phyloP scores from a whole-genome alignment of 352 stramenopile species.

The Globisporangium alternatum region DNA sequence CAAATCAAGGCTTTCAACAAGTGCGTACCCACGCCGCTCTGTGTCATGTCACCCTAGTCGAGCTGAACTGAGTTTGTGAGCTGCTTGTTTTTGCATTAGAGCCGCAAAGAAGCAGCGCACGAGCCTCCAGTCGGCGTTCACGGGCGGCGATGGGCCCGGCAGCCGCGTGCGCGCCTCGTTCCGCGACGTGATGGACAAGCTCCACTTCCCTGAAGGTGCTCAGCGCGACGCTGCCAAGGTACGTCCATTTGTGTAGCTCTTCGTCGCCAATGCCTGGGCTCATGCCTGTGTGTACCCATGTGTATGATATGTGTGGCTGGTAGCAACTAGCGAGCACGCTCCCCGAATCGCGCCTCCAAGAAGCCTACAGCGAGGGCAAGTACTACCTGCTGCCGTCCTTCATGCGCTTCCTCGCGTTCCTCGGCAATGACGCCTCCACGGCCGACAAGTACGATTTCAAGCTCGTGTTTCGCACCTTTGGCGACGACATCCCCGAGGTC shows the following conservation, averaged over 20 bases:
- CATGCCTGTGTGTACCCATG: neutral
- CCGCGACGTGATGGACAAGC: constrained; percentile 65
- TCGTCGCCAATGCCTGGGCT: neutral
- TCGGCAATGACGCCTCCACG: constrained; percentile 24
- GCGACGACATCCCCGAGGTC: constrained; percentile 74
- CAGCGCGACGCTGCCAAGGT: constrained; percentile 51
- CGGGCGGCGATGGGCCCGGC: constrained; percentile 42
- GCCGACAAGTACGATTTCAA: constrained; percentile 38
- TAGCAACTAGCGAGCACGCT: constrained; percentile 35
- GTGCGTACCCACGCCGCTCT: constrained; percentile 6
- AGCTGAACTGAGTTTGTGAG: neutral
- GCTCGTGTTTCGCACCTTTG: constrained; percentile 81
- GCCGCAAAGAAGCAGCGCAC: constrained; percentile 77
- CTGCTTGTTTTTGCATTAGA: constrained; percentile 11
- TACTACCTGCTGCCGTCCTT: constrained; percentile 87
- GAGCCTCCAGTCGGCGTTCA: constrained; percentile 75
- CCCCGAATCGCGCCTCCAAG: constrained; percentile 50
- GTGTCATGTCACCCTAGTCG: neutral
- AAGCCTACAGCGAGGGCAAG: constrained; percentile 64
- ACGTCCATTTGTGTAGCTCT: neutral
- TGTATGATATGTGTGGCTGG: neutral
- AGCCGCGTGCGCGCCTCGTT: constrained; percentile 44
- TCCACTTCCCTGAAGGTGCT: constrained; percentile 58
- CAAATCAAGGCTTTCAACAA: constrained; percentile 76
- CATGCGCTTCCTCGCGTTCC: constrained; percentile 56